These are phyloP conservation scores for Aurantiochytrium sp. DNA, from an alignment of 108 stramenopile species.

Conservation along the genomic window DNA sequence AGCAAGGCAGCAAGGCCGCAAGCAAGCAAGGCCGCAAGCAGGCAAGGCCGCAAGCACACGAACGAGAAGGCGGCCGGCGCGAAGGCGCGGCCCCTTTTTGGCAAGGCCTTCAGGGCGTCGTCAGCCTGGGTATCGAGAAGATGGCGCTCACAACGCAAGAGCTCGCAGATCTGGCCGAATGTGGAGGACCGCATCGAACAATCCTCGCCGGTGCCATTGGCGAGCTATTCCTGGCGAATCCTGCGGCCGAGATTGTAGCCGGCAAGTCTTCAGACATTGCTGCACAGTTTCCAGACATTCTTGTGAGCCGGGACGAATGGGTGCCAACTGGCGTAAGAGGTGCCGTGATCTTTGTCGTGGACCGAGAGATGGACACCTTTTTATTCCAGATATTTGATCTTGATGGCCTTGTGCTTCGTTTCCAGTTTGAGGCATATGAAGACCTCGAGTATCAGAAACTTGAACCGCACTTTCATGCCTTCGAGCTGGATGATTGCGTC, in stretches of 20 bases:
- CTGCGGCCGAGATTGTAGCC: not conserved
- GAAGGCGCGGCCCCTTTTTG: too few species aligned
- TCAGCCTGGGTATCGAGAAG: too few species aligned
- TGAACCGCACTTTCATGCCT: not conserved
- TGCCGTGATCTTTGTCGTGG: not conserved
- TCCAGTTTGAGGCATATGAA: not conserved
- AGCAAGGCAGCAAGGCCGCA: too few species aligned
- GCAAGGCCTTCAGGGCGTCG: too few species aligned
- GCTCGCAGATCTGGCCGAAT: not conserved
- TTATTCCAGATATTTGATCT: not conserved
- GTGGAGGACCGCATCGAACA: not conserved
- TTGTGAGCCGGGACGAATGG: not conserved
- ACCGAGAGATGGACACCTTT: not conserved
- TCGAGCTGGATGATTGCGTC: constrained; percentile 13
- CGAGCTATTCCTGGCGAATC: not conserved
- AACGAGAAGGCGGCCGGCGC: too few species aligned
- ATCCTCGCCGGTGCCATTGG: not conserved
- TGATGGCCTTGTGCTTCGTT: not conserved
- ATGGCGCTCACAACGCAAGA: not conserved
- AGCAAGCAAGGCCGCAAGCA: too few species aligned
- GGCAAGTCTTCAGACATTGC: not conserved
- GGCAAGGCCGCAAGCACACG: too few species aligned
- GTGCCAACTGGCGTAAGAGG: not conserved
- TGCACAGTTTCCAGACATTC: not conserved
- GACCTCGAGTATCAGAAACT: not conserved